Base-by-base conservation (phyloP, 176 grass and related monocot species). In the Eragrostis nindensis region DNA sequence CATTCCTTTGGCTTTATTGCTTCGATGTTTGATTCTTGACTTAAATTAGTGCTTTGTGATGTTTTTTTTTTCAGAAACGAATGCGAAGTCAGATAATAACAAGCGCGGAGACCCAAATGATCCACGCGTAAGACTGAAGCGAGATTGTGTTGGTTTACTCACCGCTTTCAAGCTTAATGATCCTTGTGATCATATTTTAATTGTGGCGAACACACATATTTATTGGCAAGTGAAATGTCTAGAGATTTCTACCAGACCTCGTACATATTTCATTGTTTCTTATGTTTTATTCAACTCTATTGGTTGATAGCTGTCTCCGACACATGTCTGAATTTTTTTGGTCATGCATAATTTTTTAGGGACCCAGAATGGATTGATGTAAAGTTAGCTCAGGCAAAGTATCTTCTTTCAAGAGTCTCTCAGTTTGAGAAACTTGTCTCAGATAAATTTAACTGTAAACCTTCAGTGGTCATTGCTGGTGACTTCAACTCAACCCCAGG, bases 401-500 rank as follows among this genome's bases (percentile, higher is more conserved):
- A 98, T 93, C 90, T 98, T 87, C 78, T 93, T 80, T 88, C 67
- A 0, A 86, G 90, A 84, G 80, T 95, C 61, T 91, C 84, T 30
- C 73, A 94, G 62, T 98, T 98, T 63, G 78, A 89, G 80, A 87
- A 95, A 86, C 70, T 71, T 75, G 70, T 98, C 53, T 89, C 88
- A 18, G 85, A 80, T 84, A 93, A 88, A 89, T 95, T 74, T 77
- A 82, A 70, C 61, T 93, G 86, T 55, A 78, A 70, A 44, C 90
- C 92, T 89, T 92, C 90, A 30, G 95, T 98, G 48, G 87, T 98
- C 69, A 83, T 89, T 75, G 86, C 90, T 73, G 95, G 95, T 74
- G 92, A 98, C 82, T 95, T 98, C 74, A 95, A 98, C 85, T 98
- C 95, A 7, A 98, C 84, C 42, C 95, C 92, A 4, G 86, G 90